phyloP scores from a whole-genome alignment of 345 rosid genomes.

The Arabis hirsuta region DNA sequence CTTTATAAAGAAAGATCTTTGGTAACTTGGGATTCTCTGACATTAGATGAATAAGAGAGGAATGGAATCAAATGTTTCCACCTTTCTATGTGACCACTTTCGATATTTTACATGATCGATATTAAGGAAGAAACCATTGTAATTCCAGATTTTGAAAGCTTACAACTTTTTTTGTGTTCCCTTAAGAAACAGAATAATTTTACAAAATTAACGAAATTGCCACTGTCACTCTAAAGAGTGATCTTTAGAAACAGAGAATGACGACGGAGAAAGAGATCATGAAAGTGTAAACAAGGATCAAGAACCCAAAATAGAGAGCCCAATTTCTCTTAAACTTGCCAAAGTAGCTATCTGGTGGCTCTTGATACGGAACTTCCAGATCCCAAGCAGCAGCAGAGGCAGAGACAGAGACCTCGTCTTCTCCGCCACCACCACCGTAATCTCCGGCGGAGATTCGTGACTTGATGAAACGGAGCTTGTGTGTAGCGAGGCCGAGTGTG shows the following conservation, averaged over 20 bases:
- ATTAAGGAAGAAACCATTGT: too few species aligned
- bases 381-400: conserved; percentile 52
- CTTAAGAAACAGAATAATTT: not conserved
- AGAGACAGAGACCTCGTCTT: conserved; percentile 46
- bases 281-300: conserved; percentile 76
- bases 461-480: conserved; percentile 84
- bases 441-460: conserved; percentile 54
- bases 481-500: conserved; percentile 88
- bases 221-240: conserved; percentile 7
- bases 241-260: conserved; percentile 70
- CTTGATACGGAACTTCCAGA: conserved; percentile 94
- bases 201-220: conserved; percentile 1
- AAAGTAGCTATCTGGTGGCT: conserved; percentile 90
- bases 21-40: conserved; percentile 1
- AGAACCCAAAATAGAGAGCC: conserved; percentile 92
- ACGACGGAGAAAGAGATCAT: conserved; percentile 86
- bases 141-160: not conserved
- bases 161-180: too few species aligned
- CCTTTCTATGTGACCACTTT: too few species aligned
- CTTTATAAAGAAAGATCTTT: not conserved
- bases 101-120: too few species aligned
- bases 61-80: not conserved
- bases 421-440: conserved; percentile 41
- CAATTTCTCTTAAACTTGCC: conserved; percentile 97
- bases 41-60: not conserved